These are phyloP conservation scores for Rhododendron griersonianum DNA, from an alignment of 148 eudicot species.

Conservation along the genomic window DNA sequence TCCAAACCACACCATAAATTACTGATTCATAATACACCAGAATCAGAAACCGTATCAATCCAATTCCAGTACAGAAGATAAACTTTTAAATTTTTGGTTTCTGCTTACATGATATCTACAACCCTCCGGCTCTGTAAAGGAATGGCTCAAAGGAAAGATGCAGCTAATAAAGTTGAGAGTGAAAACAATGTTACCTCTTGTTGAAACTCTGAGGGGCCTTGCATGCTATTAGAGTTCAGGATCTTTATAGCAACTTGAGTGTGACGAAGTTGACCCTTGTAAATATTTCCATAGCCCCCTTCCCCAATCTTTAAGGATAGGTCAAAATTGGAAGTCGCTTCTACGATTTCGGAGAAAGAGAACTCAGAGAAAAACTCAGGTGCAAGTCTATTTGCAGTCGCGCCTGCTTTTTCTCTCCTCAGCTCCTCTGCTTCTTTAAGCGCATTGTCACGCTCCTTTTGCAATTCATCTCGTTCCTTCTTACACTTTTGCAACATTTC, in stretches of 20 bases:
- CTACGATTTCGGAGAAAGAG: conserved; percentile 61
- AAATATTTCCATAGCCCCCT: conserved; percentile 78
- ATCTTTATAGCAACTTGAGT: conserved; percentile 80
- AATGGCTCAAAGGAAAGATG: background rate
- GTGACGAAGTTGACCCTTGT: conserved; percentile 56
- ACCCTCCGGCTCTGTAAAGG: background rate
- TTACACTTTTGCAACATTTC: conserved; percentile 60
- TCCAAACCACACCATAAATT: background rate
- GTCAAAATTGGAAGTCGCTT: conserved; percentile 60
- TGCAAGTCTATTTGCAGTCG: conserved; percentile 27
- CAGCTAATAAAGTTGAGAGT: background rate
- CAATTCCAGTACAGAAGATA: background rate
- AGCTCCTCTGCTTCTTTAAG: conserved; percentile 49
- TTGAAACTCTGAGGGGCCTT: conserved; percentile 65
- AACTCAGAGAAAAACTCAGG: conserved; percentile 52
- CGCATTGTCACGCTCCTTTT: conserved; percentile 56
- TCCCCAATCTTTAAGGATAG: conserved; percentile 68
- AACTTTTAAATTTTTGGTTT: background rate
- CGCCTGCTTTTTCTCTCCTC: conserved; percentile 33
- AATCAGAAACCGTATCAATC: background rate
- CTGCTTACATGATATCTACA: background rate
- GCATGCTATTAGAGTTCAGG: conserved; percentile 49
- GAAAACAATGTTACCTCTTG: conserved; percentile 62
- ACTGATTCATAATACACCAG: background rate
- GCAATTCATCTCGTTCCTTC: conserved; percentile 63